Percentiles rank a stretch among this genome's conserved stretches.
Evolutionary conservation across 306 rosid genomes (phyloP).

Genomic region (Pueraria montana): DNA sequence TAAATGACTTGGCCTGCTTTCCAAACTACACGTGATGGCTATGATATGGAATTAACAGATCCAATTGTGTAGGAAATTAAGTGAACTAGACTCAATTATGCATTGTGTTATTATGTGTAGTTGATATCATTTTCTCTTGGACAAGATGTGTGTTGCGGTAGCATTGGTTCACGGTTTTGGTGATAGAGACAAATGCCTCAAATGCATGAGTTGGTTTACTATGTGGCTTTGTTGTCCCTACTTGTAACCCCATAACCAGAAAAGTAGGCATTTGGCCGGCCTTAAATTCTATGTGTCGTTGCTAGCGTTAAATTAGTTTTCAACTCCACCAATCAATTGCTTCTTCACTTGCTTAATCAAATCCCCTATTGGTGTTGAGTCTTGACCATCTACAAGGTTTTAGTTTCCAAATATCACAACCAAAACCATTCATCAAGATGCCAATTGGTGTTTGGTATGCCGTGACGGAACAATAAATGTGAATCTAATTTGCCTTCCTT

Average conservation of each 20-base stretch:
- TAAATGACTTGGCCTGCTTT: constrained; percentile 23
- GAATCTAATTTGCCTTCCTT: constrained; percentile 20
- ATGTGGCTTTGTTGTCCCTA: constrained; percentile 45
- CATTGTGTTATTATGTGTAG: constrained; percentile 32
- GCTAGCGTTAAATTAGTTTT: constrained; percentile 24
- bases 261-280: constrained; percentile 55
- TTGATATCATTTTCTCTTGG: constrained; percentile 35
- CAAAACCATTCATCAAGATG: constrained; percentile 41
- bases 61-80: constrained; percentile 33
- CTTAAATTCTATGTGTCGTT: constrained; percentile 34
- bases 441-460: constrained; percentile 42
- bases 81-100: background rate
- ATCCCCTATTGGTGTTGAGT: constrained; percentile 10
- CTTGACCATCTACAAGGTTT: constrained; percentile 2
- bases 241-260: constrained; percentile 34
- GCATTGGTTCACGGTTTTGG: constrained; percentile 43
- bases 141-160: constrained; percentile 27
- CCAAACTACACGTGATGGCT: constrained; percentile 21
- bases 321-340: constrained; percentile 38
- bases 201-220: constrained; percentile 52
- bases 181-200: constrained; percentile 54
- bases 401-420: constrained; percentile 29
- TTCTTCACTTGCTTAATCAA: constrained; percentile 28
- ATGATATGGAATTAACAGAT: constrained; percentile 26
- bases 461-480: constrained; percentile 40